Evolutionary conservation across 352 stramenopile species (phyloP).

Genomic region (Thraustotheca clavata): DNA sequence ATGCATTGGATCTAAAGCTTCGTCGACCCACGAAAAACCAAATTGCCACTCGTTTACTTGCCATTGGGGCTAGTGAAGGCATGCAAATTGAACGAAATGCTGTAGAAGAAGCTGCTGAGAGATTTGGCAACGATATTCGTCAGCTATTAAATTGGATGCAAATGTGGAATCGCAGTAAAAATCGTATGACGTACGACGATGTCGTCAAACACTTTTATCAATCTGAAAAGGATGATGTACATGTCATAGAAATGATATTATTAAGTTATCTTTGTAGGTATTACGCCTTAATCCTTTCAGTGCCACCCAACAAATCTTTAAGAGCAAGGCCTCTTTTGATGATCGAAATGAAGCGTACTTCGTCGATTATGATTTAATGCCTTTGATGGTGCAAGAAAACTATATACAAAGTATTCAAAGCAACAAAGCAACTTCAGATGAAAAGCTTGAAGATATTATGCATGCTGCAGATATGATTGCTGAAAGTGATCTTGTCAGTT

Average conservation of each 20-base stretch:
- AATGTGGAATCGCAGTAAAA: slow-evolving; percentile 87
- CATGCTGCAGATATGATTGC: slow-evolving; percentile 89
- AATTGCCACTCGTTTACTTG: slow-evolving; percentile 89
- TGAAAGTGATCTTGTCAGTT: slow-evolving; percentile 73
- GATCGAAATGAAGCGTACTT: slow-evolving; percentile 96
- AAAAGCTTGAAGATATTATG: slow-evolving; percentile 78
- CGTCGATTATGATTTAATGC: slow-evolving; percentile 97
- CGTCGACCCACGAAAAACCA: slow-evolving; percentile 88
- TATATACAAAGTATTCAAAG: slow-evolving; percentile 81
- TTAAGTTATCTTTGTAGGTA: slow-evolving; percentile 35
- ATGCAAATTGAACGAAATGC: slow-evolving; percentile 94
- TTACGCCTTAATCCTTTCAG: slow-evolving; percentile 94
- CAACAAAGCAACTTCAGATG: slow-evolving; percentile 46
- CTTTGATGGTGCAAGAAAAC: slow-evolving; percentile 93
- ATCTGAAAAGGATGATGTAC: slow-evolving; percentile 84
- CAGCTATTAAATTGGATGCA: slow-evolving; percentile 96
- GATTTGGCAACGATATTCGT: slow-evolving; percentile 97
- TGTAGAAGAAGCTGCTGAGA: slow-evolving; percentile 94
- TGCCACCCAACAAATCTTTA: slow-evolving; percentile 89
- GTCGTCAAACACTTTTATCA: slow-evolving; percentile 66
- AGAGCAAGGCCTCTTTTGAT: slow-evolving; percentile 65
- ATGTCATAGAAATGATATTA: slow-evolving; percentile 4
- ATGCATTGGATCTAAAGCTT: slow-evolving; percentile 97
- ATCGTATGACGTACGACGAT: slow-evolving; percentile 79
- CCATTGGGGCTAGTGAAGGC: slow-evolving; percentile 86